Conservation (phyloP, 495 filamentous ascomycete species). For the Hyaloscypha finlandica region DNA sequence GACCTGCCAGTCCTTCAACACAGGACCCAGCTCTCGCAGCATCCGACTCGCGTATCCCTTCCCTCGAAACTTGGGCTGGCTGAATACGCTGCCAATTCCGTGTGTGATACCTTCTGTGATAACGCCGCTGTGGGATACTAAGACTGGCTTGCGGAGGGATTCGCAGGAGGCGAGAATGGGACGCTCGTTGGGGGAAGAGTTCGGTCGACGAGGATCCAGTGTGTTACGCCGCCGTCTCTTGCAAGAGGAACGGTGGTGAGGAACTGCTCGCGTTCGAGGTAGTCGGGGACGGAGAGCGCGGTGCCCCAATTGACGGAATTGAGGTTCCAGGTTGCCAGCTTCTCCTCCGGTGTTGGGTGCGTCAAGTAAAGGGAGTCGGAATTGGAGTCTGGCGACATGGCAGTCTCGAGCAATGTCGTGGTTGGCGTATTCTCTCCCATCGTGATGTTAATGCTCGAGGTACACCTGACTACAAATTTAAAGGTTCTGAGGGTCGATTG, state of each 20-base stretch:
- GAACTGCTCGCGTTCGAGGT: conserved; percentile 75
- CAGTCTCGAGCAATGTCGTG: neutral
- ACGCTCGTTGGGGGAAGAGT: conserved; percentile 48
- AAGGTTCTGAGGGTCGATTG: neutral
- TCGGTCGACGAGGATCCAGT: conserved; percentile 80
- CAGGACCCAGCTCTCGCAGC: conserved; percentile 48
- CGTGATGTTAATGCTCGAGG: neutral
- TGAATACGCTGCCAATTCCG: conserved; percentile 87
- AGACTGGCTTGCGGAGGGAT: conserved; percentile 66
- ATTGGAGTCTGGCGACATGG: conserved; percentile 53
- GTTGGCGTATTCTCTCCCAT: conserved; percentile 13
- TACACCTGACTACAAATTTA: neutral
- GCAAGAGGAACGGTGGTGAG: conserved; percentile 68
- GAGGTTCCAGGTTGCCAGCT: conserved; percentile 59
- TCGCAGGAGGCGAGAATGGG: conserved; percentile 82
- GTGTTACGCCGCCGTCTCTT: conserved; percentile 69
- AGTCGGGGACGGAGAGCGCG: conserved; percentile 63
- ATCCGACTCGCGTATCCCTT: conserved; percentile 76
- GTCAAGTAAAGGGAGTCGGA: conserved; percentile 66
- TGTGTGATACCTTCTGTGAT: conserved; percentile 71
- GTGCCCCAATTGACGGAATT: conserved; percentile 76
- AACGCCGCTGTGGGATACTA: conserved; percentile 35
- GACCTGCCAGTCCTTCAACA: conserved; percentile 37
- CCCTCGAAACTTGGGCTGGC: conserved; percentile 67
- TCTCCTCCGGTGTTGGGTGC: conserved; percentile 68